These are phyloP conservation scores for Salvia sclarea DNA, from an alignment of 305 asterid species.

Conservation along the genomic window DNA sequence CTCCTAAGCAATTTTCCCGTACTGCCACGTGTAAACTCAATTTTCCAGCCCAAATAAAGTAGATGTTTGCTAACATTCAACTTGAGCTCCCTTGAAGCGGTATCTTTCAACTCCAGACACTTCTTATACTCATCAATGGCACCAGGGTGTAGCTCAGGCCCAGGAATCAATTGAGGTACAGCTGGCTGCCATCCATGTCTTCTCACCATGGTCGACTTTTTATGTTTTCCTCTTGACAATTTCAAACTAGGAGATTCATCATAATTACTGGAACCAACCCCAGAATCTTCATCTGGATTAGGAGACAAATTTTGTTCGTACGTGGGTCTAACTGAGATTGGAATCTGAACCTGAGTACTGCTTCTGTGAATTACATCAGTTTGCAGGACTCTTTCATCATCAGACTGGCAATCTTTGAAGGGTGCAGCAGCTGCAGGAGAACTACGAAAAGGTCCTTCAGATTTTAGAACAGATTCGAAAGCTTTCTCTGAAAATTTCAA, in stretches of 20 bases:
- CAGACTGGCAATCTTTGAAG: conserved; percentile 35
- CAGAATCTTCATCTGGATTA: conserved; percentile 37
- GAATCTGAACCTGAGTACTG: conserved; percentile 31
- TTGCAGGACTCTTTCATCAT: conserved; percentile 26
- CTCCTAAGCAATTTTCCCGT: not conserved
- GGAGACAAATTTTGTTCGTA: conserved; percentile 35
- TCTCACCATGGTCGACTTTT: conserved; percentile 26
- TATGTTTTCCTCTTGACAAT: conserved; percentile 23
- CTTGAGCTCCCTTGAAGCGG: not conserved
- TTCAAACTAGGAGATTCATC: conserved; percentile 31
- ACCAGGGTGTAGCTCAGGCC: conserved; percentile 48
- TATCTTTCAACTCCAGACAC: conserved; percentile 9
- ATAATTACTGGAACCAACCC: conserved; percentile 30
- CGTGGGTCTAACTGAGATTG: conserved; percentile 28
- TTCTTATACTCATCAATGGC: conserved; percentile 41
- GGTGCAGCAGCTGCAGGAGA: conserved; percentile 41
- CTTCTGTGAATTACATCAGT: conserved; percentile 28
- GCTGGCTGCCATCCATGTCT: conserved; percentile 44
- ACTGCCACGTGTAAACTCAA: conserved; percentile 34
- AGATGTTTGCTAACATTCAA: conserved; percentile 55
- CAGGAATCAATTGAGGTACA: conserved; percentile 41
- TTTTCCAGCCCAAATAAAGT: conserved; percentile 60
- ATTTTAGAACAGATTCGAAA: conserved; percentile 35
- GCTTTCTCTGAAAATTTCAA: conserved; percentile 44
- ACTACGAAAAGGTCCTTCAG: conserved; percentile 31